Percentiles rank a stretch among this genome's conserved stretches.
These are phyloP conservation scores for Schwanniomyces occidentalis DNA, from an alignment of 805 yeast species.

Conservation along the genomic window DNA sequence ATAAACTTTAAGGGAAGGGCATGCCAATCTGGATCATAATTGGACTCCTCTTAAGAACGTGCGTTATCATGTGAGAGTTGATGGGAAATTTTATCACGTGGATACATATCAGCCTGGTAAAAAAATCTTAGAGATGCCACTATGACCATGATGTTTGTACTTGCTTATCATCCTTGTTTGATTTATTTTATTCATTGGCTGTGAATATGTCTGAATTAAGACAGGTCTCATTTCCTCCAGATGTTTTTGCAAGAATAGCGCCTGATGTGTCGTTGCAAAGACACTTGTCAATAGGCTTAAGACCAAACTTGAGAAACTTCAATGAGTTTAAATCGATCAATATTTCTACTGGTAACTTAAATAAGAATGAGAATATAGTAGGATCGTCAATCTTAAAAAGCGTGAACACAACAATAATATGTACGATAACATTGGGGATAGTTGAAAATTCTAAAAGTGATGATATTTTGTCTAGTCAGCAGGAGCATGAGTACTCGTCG, in stretches of 20 bases:
- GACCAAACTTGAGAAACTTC: conserved; percentile 73
- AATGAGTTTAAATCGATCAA: conserved; percentile 68
- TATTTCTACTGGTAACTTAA: conserved; percentile 41
- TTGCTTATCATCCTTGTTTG: too few relatives aligned
- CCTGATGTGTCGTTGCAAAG: conserved; percentile 83
- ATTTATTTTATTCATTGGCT: not conserved
- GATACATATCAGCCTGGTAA: too few relatives aligned
- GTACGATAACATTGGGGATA: conserved; percentile 69
- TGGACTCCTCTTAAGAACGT: too few relatives aligned
- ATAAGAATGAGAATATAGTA: conserved; percentile 36
- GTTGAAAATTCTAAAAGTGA: conserved; percentile 43
- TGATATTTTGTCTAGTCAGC: conserved; percentile 21
- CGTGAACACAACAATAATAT: conserved; percentile 73
- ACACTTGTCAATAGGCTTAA: conserved; percentile 69
- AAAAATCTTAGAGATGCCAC: too few relatives aligned
- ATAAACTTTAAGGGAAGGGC: too few relatives aligned
- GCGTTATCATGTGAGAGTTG: too few relatives aligned
- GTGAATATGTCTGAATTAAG: conserved; percentile 14
- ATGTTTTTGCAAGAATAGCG: conserved; percentile 77
- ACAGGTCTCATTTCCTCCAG: conserved; percentile 69
- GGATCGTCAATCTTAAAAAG: conserved; percentile 71
- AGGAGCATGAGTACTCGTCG: conserved; percentile 23
- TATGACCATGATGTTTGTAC: too few relatives aligned
- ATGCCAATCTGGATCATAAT: too few relatives aligned
- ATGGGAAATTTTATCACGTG: too few relatives aligned